A percentile compares a stretch with the other conserved stretches of the same genome.
Conservation (phyloP, 768 basidiomycete species). For the Myochromella boudieri region DNA sequence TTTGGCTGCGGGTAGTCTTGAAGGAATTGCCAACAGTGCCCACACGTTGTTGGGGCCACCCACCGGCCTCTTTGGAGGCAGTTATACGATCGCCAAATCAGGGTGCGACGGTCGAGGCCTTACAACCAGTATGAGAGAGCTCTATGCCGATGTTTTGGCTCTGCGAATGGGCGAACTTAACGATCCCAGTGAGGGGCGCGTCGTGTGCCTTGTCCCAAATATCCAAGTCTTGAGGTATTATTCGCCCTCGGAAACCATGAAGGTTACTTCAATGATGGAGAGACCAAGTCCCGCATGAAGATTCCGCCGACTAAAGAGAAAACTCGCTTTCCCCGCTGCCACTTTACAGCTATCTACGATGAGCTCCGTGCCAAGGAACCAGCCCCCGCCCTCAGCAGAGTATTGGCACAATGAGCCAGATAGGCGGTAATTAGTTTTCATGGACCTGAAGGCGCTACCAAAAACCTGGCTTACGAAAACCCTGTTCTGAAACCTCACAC, state of each 20-base stretch:
- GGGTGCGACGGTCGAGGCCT: constrained; percentile 62
- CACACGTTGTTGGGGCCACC: constrained; percentile 57
- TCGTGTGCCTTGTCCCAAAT: constrained; percentile 65
- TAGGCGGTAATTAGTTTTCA: neutral
- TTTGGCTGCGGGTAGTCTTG: constrained; percentile 50
- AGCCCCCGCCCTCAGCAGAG: constrained; percentile 52
- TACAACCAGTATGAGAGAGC: constrained; percentile 76
- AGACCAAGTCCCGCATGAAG: constrained; percentile 54
- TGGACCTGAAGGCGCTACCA: no score
- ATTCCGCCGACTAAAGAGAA: constrained; percentile 58
- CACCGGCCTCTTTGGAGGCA: constrained; percentile 38
- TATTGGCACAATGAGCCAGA: constrained; percentile 40
- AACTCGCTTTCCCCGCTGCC: no score
- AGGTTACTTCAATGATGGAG: constrained; percentile 65
- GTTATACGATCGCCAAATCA: constrained; percentile 46
- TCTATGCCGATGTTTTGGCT: constrained; percentile 73
- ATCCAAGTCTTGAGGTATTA: constrained; percentile 63
- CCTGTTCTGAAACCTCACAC: constrained; percentile 54
- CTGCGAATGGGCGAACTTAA: constrained; percentile 73
- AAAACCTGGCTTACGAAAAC: constrained; percentile 39
- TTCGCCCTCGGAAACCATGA: constrained; percentile 59
- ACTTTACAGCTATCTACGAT: constrained; percentile 66
- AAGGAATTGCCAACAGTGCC: constrained; percentile 55
- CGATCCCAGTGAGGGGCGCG: constrained; percentile 44
- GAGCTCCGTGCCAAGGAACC: constrained; percentile 59